Evolutionary conservation across 352 stramenopile genomes (phyloP).

Genomic region (Globisporangium nagaii): DNA sequence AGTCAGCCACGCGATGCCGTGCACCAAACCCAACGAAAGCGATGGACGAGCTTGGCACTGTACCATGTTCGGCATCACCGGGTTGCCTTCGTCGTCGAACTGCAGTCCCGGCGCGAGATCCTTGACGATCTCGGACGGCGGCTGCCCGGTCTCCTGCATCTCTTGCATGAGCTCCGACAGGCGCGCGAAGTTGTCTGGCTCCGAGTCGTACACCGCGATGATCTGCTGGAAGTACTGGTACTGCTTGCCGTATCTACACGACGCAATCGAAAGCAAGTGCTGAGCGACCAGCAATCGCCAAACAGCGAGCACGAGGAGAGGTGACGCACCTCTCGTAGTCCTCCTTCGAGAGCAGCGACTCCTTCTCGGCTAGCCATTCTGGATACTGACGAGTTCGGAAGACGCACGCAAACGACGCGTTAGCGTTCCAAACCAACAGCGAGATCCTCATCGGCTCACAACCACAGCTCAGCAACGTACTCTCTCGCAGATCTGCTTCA

Average conservation of each 20-base stretch:
- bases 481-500: conserved; percentile 92
- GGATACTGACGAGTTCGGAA: conserved; percentile 82
- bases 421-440: background rate
- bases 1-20: too few species aligned
- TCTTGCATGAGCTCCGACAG: conserved; percentile 98
- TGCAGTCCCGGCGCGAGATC: conserved; percentile 91
- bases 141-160: conserved; percentile 91
- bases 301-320: background rate
- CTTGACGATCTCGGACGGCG: conserved; percentile 97
- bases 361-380: conserved; percentile 94
- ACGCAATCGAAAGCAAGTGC: background rate
- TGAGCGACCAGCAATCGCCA: background rate
- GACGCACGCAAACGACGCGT: background rate
- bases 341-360: conserved; percentile 80
- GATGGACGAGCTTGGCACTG: conserved; percentile 2
- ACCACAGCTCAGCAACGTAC: conserved; percentile 19
- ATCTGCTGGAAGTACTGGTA: conserved; percentile 98
- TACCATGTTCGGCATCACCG: conserved; percentile 94
- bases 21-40: too few species aligned
- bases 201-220: conserved; percentile 94
- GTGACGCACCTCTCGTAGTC: conserved; percentile 84
- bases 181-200: conserved; percentile 93
- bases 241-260: conserved; percentile 91
- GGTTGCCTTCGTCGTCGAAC: conserved; percentile 89
- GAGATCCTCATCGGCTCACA: background rate